Percentiles rank a stretch among this genome's conserved stretches.
phyloP scores from a whole-genome alignment of 352 stramenopile species.

The Phytophthora lateralis region DNA sequence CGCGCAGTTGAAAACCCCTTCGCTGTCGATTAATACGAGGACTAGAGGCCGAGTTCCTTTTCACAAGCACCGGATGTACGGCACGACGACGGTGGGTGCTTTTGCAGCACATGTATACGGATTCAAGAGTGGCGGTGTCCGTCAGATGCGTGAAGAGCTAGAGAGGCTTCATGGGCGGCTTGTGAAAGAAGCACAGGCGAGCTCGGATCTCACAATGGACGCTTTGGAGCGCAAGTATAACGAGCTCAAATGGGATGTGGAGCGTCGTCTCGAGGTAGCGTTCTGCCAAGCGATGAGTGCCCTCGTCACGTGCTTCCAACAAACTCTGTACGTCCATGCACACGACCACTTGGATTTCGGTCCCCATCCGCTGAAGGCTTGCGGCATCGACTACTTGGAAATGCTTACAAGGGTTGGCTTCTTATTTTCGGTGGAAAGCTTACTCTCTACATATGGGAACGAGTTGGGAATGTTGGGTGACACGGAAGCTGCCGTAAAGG shows the following conservation, averaged over 20 bases:
- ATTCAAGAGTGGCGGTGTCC: conserved; percentile 78
- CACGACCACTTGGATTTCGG: conserved; percentile 53
- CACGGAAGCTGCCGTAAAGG: conserved; percentile 80
- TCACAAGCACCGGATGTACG: conserved; percentile 69
- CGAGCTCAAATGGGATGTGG: conserved; percentile 84
- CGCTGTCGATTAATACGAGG: conserved; percentile 27
- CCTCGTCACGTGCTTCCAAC: conserved; percentile 86
- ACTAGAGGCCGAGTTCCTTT: conserved; percentile 40
- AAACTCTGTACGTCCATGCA: conserved; percentile 83
- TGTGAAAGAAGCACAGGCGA: conserved; percentile 57
- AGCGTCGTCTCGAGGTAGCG: conserved; percentile 82
- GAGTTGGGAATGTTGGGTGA: conserved; percentile 87
- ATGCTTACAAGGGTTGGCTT: conserved; percentile 74
- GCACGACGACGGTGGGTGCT: conserved; percentile 79
- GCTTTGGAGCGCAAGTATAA: conserved; percentile 79
- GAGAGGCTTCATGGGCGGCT: conserved; percentile 55
- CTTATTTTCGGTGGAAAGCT: conserved; percentile 82
- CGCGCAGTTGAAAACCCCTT: conserved; percentile 15
- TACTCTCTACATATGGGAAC: conserved; percentile 87
- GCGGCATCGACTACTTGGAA: conserved; percentile 72
- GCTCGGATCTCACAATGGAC: conserved; percentile 76
- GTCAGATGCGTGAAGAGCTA: conserved; percentile 75
- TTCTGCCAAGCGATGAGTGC: conserved; percentile 85
- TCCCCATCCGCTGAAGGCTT: conserved; percentile 37
- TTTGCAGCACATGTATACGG: conserved; percentile 87